Evolutionary conservation across 1,284 basidiomycete genomes (phyloP).

Genomic region (Sanghuangporus weigelae): DNA sequence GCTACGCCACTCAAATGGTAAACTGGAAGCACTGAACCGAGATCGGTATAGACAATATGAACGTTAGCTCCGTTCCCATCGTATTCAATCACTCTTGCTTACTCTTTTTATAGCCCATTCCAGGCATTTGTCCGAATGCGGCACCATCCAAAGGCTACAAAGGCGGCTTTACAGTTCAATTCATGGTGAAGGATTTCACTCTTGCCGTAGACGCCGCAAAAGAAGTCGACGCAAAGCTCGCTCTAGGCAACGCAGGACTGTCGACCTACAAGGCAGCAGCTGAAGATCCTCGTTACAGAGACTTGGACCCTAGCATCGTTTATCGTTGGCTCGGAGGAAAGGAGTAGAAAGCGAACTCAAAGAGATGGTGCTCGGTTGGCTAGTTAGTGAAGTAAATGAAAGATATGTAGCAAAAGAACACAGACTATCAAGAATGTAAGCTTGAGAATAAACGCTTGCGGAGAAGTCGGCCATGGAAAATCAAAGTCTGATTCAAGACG

Average conservation of each 20-base stretch:
- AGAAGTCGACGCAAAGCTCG: slow-evolving; percentile 20
- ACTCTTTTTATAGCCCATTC: slow-evolving; percentile 17
- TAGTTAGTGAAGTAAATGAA: neutral
- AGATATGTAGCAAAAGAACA: neutral
- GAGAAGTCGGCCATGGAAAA: neutral
- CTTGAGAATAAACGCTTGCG: too few relatives aligned
- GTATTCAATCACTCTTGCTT: neutral
- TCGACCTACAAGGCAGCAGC: slow-evolving; percentile 17
- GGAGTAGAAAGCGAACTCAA: neutral
- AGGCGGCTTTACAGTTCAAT: slow-evolving; percentile 21
- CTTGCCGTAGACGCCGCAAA: slow-evolving; percentile 17
- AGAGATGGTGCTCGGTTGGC: too few relatives aligned
- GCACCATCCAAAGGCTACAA: slow-evolving; percentile 19
- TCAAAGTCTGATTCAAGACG: neutral
- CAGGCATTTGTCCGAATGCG: slow-evolving; percentile 21
- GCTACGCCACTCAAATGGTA: too few relatives aligned
- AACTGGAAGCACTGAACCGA: too few relatives aligned
- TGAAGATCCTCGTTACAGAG: slow-evolving; percentile 18
- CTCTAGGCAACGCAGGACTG: slow-evolving; percentile 19
- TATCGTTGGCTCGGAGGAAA: slow-evolving; percentile 9
- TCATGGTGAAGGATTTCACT: slow-evolving; percentile 21
- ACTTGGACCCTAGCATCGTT: slow-evolving; percentile 19
- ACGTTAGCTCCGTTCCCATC: neutral
- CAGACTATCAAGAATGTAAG: neutral
- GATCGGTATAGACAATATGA: slow-evolving; percentile 2